Conservation (phyloP, 805 yeast species). For the Kodamaea laetipori region DNA sequence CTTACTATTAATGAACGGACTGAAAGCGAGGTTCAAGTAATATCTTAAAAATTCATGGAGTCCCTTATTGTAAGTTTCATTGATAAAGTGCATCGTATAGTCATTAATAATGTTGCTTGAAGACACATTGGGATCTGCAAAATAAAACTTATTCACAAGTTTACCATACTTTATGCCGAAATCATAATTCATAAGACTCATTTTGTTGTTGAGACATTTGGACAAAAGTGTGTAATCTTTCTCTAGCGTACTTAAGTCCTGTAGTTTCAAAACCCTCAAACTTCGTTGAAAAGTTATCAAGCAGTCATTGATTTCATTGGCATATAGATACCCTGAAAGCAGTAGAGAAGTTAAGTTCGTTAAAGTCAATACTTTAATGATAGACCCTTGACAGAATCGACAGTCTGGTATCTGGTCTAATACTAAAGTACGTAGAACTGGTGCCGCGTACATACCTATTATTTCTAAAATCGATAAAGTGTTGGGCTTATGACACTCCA, state of each 20-base stretch:
- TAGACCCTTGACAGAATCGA: not conserved
- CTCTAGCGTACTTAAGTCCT: constrained; percentile 22
- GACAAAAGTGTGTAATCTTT: constrained; percentile 18
- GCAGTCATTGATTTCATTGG: not conserved
- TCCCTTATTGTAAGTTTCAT: constrained; percentile 8
- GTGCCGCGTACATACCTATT: not conserved
- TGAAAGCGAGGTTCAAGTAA: constrained; percentile 15
- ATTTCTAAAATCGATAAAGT: constrained; percentile 1
- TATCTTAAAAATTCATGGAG: constrained; percentile 15
- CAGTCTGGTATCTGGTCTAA: not conserved
- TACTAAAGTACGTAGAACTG: not conserved
- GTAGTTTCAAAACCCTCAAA: constrained; percentile 15
- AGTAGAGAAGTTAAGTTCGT: not conserved
- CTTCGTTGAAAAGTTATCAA: constrained; percentile 16
- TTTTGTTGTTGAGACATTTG: constrained; percentile 16
- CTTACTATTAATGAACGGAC: constrained; percentile 15
- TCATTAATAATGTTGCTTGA: constrained; percentile 11
- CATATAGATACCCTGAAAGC: constrained; percentile 3
- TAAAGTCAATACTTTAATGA: not conserved
- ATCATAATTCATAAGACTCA: constrained; percentile 16
- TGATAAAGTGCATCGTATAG: constrained; percentile 13
- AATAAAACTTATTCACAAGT: constrained; percentile 3
- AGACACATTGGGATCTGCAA: not conserved
- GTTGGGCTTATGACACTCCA: constrained; percentile 1
- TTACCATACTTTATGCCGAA: constrained; percentile 16